phyloP scores from a whole-genome alignment of 345 rosid species.

The Eucalyptus regnans region DNA sequence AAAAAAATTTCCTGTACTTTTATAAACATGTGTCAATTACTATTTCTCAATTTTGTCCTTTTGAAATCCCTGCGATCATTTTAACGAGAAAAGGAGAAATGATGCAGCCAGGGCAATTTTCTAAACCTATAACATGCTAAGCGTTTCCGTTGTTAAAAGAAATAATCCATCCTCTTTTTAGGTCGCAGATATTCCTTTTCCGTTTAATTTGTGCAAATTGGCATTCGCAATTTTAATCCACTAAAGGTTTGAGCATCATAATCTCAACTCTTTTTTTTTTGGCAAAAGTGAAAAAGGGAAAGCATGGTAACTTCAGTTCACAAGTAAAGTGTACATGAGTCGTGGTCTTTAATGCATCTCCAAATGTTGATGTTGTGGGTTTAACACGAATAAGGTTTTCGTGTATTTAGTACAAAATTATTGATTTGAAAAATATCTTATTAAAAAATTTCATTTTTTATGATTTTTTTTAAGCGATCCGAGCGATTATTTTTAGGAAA shows the following conservation, averaged over 20 bases:
- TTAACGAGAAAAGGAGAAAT: not conserved
- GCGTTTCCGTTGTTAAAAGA: not conserved
- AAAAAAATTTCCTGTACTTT: too few relatives aligned
- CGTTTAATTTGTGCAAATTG: not conserved
- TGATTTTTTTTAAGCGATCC: too few relatives aligned
- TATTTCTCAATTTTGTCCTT: not conserved
- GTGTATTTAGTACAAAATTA: too few relatives aligned
- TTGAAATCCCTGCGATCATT: too few relatives aligned
- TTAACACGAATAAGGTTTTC: too few relatives aligned
- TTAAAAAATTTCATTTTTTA: too few relatives aligned
- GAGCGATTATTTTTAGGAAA: fast-evolving
- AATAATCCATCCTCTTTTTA: not conserved
- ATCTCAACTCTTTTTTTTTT: not conserved
- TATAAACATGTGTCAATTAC: too few relatives aligned
- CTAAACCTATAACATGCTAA: not conserved
- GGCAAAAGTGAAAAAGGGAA: not conserved
- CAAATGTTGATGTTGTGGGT: not conserved
- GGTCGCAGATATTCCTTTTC: not conserved
- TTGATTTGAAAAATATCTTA: too few relatives aligned
- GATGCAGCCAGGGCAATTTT: not conserved
- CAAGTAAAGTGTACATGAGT: not conserved
- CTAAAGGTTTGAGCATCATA: not conserved
- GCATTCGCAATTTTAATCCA: not conserved
- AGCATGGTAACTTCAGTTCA: not conserved
- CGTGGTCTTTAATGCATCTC: not conserved